Evolutionary conservation across 2,329 filamentous ascomycete species (phyloP), one percentile per base, ranked within the genome.

Genomic region (Chlorencoelia australis): DNA sequence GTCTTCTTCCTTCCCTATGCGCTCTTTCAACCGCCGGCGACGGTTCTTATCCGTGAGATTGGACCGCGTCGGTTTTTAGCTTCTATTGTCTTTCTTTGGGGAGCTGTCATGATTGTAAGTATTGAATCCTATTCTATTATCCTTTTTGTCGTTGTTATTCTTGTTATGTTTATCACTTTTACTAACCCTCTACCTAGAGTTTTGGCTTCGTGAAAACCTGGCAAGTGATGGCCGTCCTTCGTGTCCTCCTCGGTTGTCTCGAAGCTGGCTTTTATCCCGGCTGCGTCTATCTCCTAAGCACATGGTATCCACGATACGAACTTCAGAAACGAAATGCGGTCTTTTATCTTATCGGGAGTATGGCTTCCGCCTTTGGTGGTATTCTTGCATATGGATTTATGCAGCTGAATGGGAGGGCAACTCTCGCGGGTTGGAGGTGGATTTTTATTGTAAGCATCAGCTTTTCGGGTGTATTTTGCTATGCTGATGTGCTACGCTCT

Each of bases 1-100:
- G 66, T 84, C 50, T 86, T 86, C 63, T 86, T 85, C 64, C 67
- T 82, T 46, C 71, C 79, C 1, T 87, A 86, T 55, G 70, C 80
- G 42, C 35, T 82, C 33, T 79, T 84, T 43, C 80, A 87, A 52
- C 75, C 79, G 0, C 79, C 79, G 0, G 79, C 79, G 2, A 85
- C 81, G 0, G 61, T 85, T 27, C 57, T 84, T 21, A 68, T 81
- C 33, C 75, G 81, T 22, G 75, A 74, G 50, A 50, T 86, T 33
- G 81, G 82, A 1, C 72, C 75, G 3, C 67, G 75, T 4, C 54
- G 66, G 22, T 73, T 76, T 39, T 60, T 80, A 2, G 57, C 68
- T 0, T 41, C 52, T 28, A 73, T 79, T 48, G 39, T 54, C 7
- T 35, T 66, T 6, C 43, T 60, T 4, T 67, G 64, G 64, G 64